Conservation (phyloP, 2,329 filamentous ascomycete genomes). For the Xylariaceae sp. region DNA sequence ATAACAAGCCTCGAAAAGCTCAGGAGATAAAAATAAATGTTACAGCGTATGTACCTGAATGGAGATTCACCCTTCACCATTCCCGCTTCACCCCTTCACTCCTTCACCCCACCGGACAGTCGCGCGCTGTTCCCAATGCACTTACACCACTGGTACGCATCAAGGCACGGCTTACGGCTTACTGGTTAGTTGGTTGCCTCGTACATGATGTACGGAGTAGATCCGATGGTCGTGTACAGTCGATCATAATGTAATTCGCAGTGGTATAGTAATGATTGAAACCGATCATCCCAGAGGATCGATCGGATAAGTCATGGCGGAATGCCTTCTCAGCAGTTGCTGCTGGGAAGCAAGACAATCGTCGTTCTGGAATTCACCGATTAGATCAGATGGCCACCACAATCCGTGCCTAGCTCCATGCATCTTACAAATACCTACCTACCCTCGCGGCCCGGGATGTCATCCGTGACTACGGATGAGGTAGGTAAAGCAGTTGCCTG, state of each 20-base stretch:
- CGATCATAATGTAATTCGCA: not conserved
- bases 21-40: constrained; percentile 21
- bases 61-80: not conserved
- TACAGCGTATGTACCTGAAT: constrained; percentile 9
- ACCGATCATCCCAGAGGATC: too few species aligned
- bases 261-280: not conserved
- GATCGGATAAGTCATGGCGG: too few species aligned
- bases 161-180: not conserved
- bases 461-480: too few species aligned
- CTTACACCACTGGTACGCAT: not conserved
- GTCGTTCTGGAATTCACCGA: too few species aligned
- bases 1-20: constrained; percentile 13
- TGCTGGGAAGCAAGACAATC: too few species aligned
- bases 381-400: too few species aligned
- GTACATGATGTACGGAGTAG: not conserved
- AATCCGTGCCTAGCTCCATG: too few species aligned
- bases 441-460: too few species aligned
- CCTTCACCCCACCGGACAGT: not conserved
- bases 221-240: not conserved
- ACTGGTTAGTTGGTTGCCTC: not conserved
- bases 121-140: not conserved
- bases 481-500: too few species aligned
- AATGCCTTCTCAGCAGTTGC: too few species aligned
- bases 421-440: too few species aligned
- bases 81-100: not conserved